These are phyloP conservation scores for Sporothrix luriei DNA, from an alignment of 2,329 filamentous ascomycete species.

Conservation along the genomic window DNA sequence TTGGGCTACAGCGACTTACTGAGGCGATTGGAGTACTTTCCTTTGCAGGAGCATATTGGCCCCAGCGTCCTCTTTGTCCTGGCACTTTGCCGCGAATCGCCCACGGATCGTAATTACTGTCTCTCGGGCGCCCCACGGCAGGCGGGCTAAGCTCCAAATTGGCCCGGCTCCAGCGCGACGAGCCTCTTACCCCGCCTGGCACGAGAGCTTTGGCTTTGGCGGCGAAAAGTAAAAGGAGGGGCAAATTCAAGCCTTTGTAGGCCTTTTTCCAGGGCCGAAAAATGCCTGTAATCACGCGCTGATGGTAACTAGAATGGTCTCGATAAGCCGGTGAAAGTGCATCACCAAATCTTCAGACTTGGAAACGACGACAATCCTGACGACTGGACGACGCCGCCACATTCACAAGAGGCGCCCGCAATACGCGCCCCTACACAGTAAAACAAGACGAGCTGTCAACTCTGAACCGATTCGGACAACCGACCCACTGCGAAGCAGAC, in stretches of 20 bases:
- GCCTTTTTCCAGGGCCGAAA: neutral
- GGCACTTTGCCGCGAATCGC: conserved; percentile 23
- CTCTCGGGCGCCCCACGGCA: neutral
- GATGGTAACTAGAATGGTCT: conserved; percentile 15
- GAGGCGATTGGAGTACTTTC: neutral
- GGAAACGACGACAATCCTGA: neutral
- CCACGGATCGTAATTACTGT: no score
- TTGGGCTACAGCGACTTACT: neutral
- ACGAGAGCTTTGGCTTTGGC: conserved; percentile 8
- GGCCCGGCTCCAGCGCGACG: neutral
- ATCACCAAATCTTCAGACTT: neutral
- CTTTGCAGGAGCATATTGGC: neutral
- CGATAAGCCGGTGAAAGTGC: conserved; percentile 1
- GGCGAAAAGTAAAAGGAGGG: conserved; percentile 29
- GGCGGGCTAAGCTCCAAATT: conserved; percentile 12
- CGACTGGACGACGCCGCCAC: neutral
- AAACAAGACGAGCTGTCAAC: neutral
- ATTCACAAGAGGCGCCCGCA: neutral
- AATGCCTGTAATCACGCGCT: conserved; percentile 25
- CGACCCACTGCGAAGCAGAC: neutral
- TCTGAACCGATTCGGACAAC: neutral
- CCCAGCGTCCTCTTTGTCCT: conserved; percentile 1
- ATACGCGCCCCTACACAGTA: neutral
- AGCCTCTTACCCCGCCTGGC: conserved; percentile 26
- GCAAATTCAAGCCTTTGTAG: conserved; percentile 21